These are phyloP conservation scores for Solanum phureja DNA, from an alignment of 257 asterid genomes.

Conservation along the genomic window DNA sequence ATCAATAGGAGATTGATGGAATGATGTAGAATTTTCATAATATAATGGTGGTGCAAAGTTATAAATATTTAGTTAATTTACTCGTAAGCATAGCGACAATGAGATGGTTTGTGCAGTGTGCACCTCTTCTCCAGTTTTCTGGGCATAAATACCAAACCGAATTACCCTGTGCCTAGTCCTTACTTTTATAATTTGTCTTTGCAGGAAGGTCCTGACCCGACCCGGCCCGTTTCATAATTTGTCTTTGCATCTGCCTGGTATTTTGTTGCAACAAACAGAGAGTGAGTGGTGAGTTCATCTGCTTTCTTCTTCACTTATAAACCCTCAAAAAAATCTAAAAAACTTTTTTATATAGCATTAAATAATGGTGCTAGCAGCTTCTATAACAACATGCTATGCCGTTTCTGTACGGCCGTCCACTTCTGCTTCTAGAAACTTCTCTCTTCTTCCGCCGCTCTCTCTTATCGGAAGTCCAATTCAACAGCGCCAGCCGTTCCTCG, in stretches of 20 bases:
- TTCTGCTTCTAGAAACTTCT: conserved; percentile 24
- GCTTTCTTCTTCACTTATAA: not conserved
- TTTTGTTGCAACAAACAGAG: not conserved
- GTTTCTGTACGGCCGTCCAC: conserved; percentile 14
- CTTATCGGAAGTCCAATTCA: not conserved
- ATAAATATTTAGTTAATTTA: too few species aligned
- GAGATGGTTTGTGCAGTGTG: too few species aligned
- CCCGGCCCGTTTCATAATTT: too few species aligned
- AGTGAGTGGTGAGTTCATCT: not conserved
- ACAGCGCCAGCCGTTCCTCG: not conserved
- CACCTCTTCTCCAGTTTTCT: too few species aligned
- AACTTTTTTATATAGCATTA: not conserved
- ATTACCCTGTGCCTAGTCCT: too few species aligned
- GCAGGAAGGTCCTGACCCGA: too few species aligned
- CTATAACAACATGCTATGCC: conserved; percentile 17
- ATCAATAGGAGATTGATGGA: not conserved
- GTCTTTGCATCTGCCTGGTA: not conserved
- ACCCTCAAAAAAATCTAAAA: not conserved
- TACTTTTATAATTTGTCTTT: not conserved
- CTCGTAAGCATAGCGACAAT: too few species aligned
- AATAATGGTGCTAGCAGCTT: not conserved
- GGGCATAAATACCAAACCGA: too few species aligned
- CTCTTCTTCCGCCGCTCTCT: conserved; percentile 4
- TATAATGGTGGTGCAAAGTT: too few species aligned
- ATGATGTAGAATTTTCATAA: not conserved